These are phyloP conservation scores for Furcasterigmium sp. DNA, from an alignment of 2,329 filamentous ascomycete species.

Conservation along the genomic window DNA sequence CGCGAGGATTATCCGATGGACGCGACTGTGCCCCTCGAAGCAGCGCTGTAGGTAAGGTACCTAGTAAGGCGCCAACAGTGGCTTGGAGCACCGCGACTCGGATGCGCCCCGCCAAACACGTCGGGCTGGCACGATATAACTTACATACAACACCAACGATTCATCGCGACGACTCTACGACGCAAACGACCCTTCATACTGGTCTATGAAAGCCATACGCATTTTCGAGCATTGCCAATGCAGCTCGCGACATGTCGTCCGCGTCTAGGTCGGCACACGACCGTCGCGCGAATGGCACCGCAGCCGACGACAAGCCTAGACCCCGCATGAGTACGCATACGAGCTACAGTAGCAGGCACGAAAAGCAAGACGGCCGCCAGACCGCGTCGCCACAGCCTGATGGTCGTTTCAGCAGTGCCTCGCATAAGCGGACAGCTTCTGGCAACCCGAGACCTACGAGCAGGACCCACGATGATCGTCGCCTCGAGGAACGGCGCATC, in stretches of 20 bases:
- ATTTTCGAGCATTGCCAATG: conserved; percentile 20
- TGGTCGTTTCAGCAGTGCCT: conserved; percentile 29
- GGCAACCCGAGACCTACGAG: conserved; percentile 48
- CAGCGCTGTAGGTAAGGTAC: too few relatives aligned
- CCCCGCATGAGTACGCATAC: conserved; percentile 27
- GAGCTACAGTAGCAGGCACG: conserved; percentile 22
- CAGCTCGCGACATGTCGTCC: conserved; percentile 35
- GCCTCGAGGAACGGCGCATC: conserved; percentile 49
- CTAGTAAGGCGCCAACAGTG: too few relatives aligned
- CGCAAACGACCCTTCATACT: background rate
- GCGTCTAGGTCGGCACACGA: conserved; percentile 33
- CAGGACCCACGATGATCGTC: conserved; percentile 34
- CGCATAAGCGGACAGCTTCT: conserved; percentile 54
- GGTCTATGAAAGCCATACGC: background rate
- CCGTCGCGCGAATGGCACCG: conserved; percentile 36
- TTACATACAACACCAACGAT: conserved; percentile 1
- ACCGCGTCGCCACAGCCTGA: conserved; percentile 27
- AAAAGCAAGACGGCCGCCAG: conserved; percentile 29
- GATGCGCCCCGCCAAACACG: conserved; percentile 2
- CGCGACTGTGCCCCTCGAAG: background rate
- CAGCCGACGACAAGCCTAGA: conserved; percentile 18
- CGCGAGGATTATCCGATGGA: conserved; percentile 2
- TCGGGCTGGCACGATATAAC: background rate
- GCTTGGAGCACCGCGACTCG: background rate
- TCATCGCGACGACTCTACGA: conserved; percentile 4